These are phyloP conservation scores for Phlebiopsis gigantea DNA, from an alignment of 768 basidiomycete genomes.

Conservation along the genomic window DNA sequence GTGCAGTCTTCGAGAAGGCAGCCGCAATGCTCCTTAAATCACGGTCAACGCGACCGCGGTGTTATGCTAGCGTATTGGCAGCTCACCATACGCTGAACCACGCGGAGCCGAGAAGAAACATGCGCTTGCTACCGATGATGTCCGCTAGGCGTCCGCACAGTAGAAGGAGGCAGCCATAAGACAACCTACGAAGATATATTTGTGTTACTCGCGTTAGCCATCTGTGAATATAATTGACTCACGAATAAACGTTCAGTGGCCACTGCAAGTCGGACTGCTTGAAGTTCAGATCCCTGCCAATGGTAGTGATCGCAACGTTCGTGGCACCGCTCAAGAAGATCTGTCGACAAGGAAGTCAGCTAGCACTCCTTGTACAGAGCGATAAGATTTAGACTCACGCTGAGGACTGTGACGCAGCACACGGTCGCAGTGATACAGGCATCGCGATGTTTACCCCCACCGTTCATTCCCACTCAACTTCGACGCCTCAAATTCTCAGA, in stretches of 20 bases:
- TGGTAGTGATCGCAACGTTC: constrained; percentile 20
- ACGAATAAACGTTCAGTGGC: constrained; percentile 21
- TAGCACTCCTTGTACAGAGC: neutral
- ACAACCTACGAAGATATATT: constrained; percentile 8
- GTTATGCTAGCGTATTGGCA: neutral
- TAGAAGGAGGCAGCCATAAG: constrained; percentile 18
- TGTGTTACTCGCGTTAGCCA: neutral
- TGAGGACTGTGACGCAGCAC: constrained; percentile 20
- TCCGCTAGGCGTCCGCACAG: constrained; percentile 17
- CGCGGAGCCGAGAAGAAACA: constrained; percentile 27
- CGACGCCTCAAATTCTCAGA: too few relatives aligned
- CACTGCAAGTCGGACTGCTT: constrained; percentile 21
- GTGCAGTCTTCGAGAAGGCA: constrained; percentile 25
- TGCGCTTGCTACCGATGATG: constrained; percentile 18
- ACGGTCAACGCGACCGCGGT: neutral
- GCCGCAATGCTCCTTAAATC: constrained; percentile 26
- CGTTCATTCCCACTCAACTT: constrained; percentile 1
- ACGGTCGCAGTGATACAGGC: constrained; percentile 14
- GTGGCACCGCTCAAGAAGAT: constrained; percentile 21
- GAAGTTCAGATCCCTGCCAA: constrained; percentile 19
- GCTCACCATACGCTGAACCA: constrained; percentile 29
- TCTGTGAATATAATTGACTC: constrained; percentile 4
- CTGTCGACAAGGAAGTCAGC: constrained; percentile 4
- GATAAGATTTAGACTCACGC: constrained; percentile 6
- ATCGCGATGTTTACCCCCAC: neutral